Conservation (phyloP, 768 basidiomycete genomes). For the Mycena galericulata region DNA sequence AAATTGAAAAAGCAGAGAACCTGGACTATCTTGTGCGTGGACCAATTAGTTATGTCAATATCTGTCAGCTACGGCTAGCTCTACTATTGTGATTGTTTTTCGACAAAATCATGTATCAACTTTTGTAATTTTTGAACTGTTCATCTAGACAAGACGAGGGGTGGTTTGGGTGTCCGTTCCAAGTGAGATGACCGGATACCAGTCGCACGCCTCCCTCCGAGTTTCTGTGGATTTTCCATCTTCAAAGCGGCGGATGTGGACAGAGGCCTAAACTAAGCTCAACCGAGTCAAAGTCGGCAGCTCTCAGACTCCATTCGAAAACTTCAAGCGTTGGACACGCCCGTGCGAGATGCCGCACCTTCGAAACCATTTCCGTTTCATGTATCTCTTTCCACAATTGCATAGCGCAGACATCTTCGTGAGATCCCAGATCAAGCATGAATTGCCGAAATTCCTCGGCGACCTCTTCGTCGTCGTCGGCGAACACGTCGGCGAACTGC, state of each 20-base stretch:
- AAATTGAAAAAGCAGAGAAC: conserved; percentile 15
- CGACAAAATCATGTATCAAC: conserved; percentile 5
- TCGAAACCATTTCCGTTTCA: not conserved
- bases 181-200: not conserved
- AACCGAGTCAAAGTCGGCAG: not conserved
- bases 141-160: not conserved
- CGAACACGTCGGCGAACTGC: not conserved
- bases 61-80: not conserved
- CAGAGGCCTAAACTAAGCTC: conserved; percentile 1
- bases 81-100: not conserved
- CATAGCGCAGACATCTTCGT: conserved; percentile 1
- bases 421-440: not conserved
- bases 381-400: not conserved
- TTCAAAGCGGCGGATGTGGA: not conserved
- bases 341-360: not conserved
- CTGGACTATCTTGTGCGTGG: conserved; percentile 1
- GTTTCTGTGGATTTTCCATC: conserved; percentile 2
- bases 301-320: conserved; percentile 18
- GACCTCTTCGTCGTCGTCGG: not conserved
- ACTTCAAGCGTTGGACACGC: conserved; percentile 1
- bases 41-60: not conserved
- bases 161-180: conserved; percentile 11
- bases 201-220: not conserved
- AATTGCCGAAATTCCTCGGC: not conserved
- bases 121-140: not conserved